phyloP scores from a whole-genome alignment of 176 grass and related monocot genomes.

The Carex scoparia region DNA sequence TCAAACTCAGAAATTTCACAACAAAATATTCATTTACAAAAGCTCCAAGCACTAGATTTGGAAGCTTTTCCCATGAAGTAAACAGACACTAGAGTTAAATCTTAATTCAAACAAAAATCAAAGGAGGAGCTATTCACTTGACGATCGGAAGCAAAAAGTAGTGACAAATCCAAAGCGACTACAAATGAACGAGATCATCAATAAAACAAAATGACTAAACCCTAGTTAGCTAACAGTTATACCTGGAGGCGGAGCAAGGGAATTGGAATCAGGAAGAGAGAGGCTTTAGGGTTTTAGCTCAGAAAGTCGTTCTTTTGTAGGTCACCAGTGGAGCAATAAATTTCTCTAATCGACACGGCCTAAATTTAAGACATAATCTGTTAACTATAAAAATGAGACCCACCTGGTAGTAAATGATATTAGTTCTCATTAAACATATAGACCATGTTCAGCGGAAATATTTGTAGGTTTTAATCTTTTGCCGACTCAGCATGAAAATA shows the following conservation, averaged over 20 bases:
- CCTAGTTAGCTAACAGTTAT: neutral
- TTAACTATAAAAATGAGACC: neutral
- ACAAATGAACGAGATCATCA: neutral
- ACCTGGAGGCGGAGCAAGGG: neutral
- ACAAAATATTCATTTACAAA: neutral
- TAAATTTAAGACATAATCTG: neutral
- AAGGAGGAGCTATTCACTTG: neutral
- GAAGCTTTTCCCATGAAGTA: neutral
- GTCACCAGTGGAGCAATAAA: neutral
- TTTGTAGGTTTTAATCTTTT: neutral
- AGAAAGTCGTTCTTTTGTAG: neutral
- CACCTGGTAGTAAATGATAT: neutral
- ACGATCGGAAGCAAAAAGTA: neutral
- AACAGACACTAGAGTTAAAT: neutral
- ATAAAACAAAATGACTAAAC: neutral
- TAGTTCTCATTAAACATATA: neutral
- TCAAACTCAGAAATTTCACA: neutral
- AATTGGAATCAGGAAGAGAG: neutral
- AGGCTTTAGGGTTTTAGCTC: constrained; percentile 18
- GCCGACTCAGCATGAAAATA: constrained; percentile 11
- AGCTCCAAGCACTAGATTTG: neutral
- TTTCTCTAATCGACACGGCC: neutral
- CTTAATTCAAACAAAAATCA: neutral
- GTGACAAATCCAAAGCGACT: neutral
- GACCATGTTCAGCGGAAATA: neutral